Base-by-base conservation (phyloP, 208 protist genomes). In the Polymyxa betae region DNA sequence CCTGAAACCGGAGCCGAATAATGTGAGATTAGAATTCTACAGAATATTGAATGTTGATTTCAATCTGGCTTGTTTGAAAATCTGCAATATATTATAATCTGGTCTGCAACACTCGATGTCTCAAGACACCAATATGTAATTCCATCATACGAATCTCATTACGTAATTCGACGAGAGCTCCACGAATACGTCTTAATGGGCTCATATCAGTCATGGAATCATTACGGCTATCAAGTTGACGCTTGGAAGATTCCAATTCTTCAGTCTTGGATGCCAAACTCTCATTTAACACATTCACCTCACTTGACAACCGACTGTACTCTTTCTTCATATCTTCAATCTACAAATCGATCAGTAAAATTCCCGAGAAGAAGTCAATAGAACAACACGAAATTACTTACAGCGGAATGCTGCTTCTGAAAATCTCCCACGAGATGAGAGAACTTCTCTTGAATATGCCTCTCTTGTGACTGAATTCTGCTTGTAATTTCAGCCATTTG, bases 121-220 rank as follows among this genome's bases (percentile, higher is more conserved):
- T 5, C n/a, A 82, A n/a, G 72, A 82, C n/a, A 43, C 72, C 72
- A 43, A 82, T 82, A n/a, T 35, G 35, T n/a, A 82, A n/a, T 35
- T 82, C 72, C 72, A 82, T 82, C 35, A 5, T 5, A 38, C 35
- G 5, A 12, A 43, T 82, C 40, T 82, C 72, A n/a, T 5, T n/a
- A 5, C 72, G 72, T n/a, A 82, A n/a, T n/a, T 82, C 72, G 40
- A 82, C 12, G 10, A 82, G 72, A 12, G 72, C 72, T 5, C 72
- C 72, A 5, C 72, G 72, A 35, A 82, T 82, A 5, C 72, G 72
- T 45, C 72, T 5, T 35, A 82, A 82, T 43, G 72, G 72, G n/a
- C 72, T 82, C 16, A n/a, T 82, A 43, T 82, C 72, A 12, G 72
- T 82, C 72, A 82, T 82, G 72, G 72, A 82, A 82, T 82, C 72